phyloP scores from a whole-genome alignment of 208 protist species.

The Crithidia bombi region DNA sequence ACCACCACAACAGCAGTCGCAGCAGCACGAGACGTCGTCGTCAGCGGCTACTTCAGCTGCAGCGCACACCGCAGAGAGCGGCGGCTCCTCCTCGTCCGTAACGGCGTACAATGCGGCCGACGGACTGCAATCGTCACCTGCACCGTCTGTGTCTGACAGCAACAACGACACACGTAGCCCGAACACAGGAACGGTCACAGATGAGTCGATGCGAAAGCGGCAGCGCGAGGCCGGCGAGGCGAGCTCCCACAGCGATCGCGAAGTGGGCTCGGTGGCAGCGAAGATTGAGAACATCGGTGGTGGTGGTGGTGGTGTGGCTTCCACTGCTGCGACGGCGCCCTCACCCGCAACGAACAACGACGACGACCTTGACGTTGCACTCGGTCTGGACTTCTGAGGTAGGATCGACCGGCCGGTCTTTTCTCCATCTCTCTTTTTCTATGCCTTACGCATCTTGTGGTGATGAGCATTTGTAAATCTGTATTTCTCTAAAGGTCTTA shows the following conservation, averaged over 20 bases:
- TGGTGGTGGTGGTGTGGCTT: background rate
- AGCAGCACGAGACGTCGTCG: conserved; percentile 3
- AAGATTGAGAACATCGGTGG: background rate
- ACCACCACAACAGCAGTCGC: background rate
- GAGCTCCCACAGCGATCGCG: no score
- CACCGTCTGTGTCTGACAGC: background rate
- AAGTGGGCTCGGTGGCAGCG: background rate
- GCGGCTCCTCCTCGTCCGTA: background rate
- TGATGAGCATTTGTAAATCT: no score
- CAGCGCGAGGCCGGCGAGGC: conserved; percentile 9
- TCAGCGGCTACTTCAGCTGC: conserved; percentile 11
- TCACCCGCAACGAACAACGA: conserved; percentile 29
- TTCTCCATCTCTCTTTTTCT: no score
- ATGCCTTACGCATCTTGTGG: no score
- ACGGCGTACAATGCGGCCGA: background rate
- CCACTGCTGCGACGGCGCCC: background rate
- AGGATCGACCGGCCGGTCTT: no score
- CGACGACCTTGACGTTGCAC: conserved; percentile 72
- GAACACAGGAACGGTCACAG: background rate
- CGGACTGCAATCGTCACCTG: background rate
- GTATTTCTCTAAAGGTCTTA: no score
- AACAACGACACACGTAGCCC: background rate
- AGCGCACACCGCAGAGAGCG: background rate
- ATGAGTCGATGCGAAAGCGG: conserved; percentile 19
- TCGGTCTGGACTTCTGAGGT: conserved; percentile 78